Conservation (phyloP, 192 early-diverging fungal species). For the Phlyctochytrium arcticum region DNA sequence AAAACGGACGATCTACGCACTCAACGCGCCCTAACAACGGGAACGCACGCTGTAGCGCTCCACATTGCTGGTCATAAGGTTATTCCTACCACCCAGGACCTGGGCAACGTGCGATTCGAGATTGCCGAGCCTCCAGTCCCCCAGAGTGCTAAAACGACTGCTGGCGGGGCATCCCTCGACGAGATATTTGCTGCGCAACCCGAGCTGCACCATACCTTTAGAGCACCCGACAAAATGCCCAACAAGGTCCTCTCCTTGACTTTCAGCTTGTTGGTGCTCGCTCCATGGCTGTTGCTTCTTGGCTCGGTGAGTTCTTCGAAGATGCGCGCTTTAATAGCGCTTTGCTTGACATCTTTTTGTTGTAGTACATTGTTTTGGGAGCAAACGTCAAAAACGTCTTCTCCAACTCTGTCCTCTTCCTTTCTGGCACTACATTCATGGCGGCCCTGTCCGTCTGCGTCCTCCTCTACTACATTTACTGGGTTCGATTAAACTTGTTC, state of each 20-base stretch:
- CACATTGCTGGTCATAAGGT: not conserved
- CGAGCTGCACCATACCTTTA: constrained; percentile 34
- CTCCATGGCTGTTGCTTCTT: constrained; percentile 40
- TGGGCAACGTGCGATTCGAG: constrained; percentile 20
- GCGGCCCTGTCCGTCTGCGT: constrained; percentile 22
- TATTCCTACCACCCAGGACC: not conserved
- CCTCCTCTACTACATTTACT: constrained; percentile 37
- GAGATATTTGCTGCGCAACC: constrained; percentile 19
- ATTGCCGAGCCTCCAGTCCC: not conserved
- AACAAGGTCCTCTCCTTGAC: constrained; percentile 22
- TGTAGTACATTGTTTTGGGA: constrained; percentile 29
- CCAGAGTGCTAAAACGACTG: not conserved
- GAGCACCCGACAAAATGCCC: constrained; percentile 30
- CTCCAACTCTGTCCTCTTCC: constrained; percentile 1
- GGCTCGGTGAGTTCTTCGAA: constrained; percentile 27
- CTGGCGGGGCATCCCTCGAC: too few species aligned
- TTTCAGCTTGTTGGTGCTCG: constrained; percentile 28
- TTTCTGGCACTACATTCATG: constrained; percentile 36
- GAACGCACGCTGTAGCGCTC: constrained; percentile 13
- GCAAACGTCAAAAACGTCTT: constrained; percentile 39
- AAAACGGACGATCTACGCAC: constrained; percentile 13
- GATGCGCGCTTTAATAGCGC: not conserved
- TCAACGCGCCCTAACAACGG: constrained; percentile 2
- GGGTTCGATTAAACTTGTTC: constrained; percentile 42
- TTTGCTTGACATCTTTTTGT: not conserved